Evolutionary conservation across 2,329 filamentous ascomycete species (phyloP).

Genomic region (Arthrinium phaeospermum): DNA sequence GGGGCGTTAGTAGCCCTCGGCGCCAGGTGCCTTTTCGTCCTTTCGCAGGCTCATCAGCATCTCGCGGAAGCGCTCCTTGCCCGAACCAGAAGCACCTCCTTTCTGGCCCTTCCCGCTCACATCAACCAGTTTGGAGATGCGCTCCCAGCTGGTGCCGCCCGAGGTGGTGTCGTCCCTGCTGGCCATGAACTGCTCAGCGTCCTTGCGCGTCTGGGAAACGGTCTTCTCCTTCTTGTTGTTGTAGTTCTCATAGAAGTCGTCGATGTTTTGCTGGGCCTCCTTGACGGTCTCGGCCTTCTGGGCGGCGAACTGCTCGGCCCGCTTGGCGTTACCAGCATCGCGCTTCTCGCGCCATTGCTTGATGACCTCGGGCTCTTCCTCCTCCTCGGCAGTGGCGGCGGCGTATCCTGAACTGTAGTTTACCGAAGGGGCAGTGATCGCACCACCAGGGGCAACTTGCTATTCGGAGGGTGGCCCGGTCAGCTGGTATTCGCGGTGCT

Average conservation of each 20-base stretch:
- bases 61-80: slow-evolving; percentile 96
- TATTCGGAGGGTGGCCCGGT: slow-evolving; percentile 40
- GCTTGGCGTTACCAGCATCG: slow-evolving; percentile 80
- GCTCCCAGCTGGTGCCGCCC: slow-evolving; percentile 97
- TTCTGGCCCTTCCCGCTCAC: slow-evolving; percentile 89
- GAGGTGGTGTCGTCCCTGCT: slow-evolving; percentile 91
- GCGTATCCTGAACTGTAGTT: slow-evolving; percentile 65
- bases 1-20: slow-evolving; percentile 61
- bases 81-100: slow-evolving; percentile 86
- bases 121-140: slow-evolving; percentile 97
- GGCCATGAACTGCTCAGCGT: slow-evolving; percentile 90
- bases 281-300: slow-evolving; percentile 87
- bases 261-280: slow-evolving; percentile 91
- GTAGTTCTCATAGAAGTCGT: slow-evolving; percentile 99
- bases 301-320: slow-evolving; percentile 80
- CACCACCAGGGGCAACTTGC: slow-evolving; percentile 76
- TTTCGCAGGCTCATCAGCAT: slow-evolving; percentile 85
- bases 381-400: slow-evolving; percentile 63
- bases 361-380: slow-evolving; percentile 88
- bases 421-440: slow-evolving; percentile 72
- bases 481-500: slow-evolving; percentile 22
- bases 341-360: slow-evolving; percentile 91
- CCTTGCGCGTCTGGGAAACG: slow-evolving; percentile 84
- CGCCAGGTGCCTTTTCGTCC: slow-evolving; percentile 83
- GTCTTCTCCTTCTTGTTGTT: slow-evolving; percentile 97